Evolutionary conservation across 768 basidiomycete genomes (phyloP).

Genomic region (Psilocybe subaeruginosa): DNA sequence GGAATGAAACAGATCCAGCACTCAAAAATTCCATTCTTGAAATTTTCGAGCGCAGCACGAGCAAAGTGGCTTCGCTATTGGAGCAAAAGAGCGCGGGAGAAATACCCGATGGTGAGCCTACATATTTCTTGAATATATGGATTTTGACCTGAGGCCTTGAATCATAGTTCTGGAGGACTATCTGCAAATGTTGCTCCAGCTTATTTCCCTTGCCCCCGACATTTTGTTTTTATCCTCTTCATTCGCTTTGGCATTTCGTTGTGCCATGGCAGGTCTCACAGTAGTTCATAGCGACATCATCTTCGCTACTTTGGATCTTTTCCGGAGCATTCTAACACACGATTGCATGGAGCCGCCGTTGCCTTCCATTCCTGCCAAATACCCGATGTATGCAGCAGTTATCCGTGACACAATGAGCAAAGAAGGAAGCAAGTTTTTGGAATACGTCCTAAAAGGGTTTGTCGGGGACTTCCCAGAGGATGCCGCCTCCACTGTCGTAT

Average conservation of each 20-base stretch:
- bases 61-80: constrained; percentile 67
- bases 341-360: constrained; percentile 57
- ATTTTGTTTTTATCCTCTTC: constrained; percentile 78
- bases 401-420: constrained; percentile 66
- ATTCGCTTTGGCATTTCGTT: constrained; percentile 79
- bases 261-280: constrained; percentile 76
- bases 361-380: constrained; percentile 57
- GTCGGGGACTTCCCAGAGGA: constrained; percentile 92
- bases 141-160: constrained; percentile 1
- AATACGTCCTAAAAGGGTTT: constrained; percentile 74
- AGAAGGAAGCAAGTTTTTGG: constrained; percentile 74
- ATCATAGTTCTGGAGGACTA: constrained; percentile 91
- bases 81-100: constrained; percentile 69
- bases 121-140: background rate
- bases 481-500: constrained; percentile 68
- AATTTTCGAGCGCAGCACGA: constrained; percentile 77
- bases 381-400: constrained; percentile 58
- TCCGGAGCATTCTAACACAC: constrained; percentile 76
- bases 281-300: constrained; percentile 83
- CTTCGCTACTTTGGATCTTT: constrained; percentile 80
- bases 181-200: constrained; percentile 73
- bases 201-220: constrained; percentile 70
- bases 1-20: constrained; percentile 58
- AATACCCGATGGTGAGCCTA: constrained; percentile 85
- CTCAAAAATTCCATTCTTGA: constrained; percentile 61